Evolutionary conservation across 805 yeast species (phyloP).

Genomic region (Metschnikowia peoriensis): DNA sequence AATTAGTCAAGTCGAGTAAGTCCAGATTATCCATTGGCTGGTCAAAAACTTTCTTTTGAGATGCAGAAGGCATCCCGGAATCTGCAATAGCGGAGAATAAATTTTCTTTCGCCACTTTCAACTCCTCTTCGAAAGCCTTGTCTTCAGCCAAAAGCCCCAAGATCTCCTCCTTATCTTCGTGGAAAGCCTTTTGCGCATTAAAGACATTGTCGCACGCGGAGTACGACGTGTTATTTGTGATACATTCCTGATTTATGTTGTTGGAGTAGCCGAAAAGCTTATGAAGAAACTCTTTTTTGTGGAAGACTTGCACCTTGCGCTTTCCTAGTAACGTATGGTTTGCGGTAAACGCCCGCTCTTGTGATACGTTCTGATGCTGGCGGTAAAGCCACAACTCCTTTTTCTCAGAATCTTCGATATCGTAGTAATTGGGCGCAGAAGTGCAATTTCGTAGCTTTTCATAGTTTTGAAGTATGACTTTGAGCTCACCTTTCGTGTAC

Average conservation of each 20-base stretch:
- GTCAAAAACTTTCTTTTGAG: neutral
- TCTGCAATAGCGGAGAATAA: neutral
- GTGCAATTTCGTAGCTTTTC: conserved; percentile 11
- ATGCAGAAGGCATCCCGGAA: neutral
- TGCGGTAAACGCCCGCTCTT: conserved; percentile 34
- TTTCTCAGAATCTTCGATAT: conserved; percentile 22
- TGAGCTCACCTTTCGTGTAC: conserved; percentile 36
- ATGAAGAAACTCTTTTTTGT: conserved; percentile 39
- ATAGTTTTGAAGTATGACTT: conserved; percentile 23
- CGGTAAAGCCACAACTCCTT: conserved; percentile 28
- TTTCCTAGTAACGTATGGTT: conserved; percentile 32
- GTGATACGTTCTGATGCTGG: conserved; percentile 30
- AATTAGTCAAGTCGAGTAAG: conserved; percentile 9
- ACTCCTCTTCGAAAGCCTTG: conserved; percentile 23
- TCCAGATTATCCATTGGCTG: conserved; percentile 7
- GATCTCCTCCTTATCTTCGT: conserved; percentile 44
- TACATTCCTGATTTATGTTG: conserved; percentile 36
- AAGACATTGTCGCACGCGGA: conserved; percentile 36
- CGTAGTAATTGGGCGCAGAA: conserved; percentile 4
- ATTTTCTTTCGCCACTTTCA: conserved; percentile 14
- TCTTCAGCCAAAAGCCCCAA: conserved; percentile 33
- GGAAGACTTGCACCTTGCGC: conserved; percentile 39
- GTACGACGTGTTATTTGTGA: conserved; percentile 41
- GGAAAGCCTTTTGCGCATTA: conserved; percentile 38
- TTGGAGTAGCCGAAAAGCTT: conserved; percentile 40